Conservation (phyloP, 257 asterid genomes). For the Solanum okadae region DNA sequence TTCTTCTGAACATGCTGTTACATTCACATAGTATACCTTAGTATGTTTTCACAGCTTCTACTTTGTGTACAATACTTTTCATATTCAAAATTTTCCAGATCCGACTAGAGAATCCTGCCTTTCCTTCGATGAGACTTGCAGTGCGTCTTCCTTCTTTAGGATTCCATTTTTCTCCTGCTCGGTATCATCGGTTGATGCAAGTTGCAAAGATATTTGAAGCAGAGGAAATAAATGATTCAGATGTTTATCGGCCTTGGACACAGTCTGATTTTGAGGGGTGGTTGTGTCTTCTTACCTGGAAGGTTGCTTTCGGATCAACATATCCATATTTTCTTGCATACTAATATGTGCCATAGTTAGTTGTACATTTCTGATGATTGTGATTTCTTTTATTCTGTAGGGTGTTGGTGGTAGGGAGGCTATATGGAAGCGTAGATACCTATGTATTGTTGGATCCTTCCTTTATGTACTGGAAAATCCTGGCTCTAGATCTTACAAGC, state of each 20-base stretch:
- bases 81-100: constrained; percentile 46
- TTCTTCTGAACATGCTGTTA: constrained; percentile 1
- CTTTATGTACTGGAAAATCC: constrained; percentile 76
- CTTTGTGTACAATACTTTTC: not conserved
- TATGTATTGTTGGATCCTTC: constrained; percentile 81
- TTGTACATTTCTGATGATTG: constrained; percentile 2
- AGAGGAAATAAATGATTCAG: constrained; percentile 32
- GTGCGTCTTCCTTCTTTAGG: constrained; percentile 82
- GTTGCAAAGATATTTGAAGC: constrained; percentile 70
- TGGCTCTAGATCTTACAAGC: constrained; percentile 71
- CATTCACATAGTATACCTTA: not conserved
- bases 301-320: constrained; percentile 34
- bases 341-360: not conserved
- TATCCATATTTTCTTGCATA: not conserved
- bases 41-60: not conserved
- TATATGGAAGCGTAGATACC: constrained; percentile 88
- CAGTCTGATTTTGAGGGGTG: constrained; percentile 91
- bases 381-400: constrained; percentile 25
- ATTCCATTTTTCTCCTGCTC: constrained; percentile 91
- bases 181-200: constrained; percentile 95
- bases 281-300: constrained; percentile 68
- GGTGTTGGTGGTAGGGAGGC: constrained; percentile 99
- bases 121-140: constrained; percentile 80
- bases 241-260: constrained; percentile 66
- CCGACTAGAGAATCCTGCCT: constrained; percentile 58